Conservation (phyloP, 2,329 filamentous ascomycete genomes). For the Aspergillus neoniger region DNA sequence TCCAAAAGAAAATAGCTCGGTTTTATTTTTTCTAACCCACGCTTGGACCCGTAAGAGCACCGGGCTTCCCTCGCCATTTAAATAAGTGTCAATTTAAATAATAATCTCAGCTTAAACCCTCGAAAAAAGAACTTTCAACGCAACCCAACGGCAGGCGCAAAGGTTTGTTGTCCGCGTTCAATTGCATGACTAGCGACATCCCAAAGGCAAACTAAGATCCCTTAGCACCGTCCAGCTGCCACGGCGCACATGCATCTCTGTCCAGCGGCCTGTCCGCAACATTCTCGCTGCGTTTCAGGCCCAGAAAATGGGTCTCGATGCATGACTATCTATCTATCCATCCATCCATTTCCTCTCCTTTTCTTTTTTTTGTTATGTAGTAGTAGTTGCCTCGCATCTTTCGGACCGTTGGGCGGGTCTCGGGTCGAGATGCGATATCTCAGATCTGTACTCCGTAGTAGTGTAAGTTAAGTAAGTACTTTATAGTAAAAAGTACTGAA, state of each 20-base stretch:
- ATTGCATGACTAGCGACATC: neutral
- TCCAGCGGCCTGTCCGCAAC: neutral
- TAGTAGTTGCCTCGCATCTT: neutral
- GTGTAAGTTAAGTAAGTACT: too few relatives aligned
- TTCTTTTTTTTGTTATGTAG: too few relatives aligned
- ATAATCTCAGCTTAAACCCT: neutral
- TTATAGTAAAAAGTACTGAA: too few relatives aligned
- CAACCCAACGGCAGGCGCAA: neutral
- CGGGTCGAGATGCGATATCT: too few relatives aligned
- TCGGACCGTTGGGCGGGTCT: too few relatives aligned
- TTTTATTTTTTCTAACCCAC: neutral
- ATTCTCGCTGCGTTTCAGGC: neutral
- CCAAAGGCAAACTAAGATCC: neutral
- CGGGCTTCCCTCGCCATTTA: neutral
- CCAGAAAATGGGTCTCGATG: neutral
- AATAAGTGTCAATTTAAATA: neutral
- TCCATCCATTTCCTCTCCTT: too few relatives aligned
- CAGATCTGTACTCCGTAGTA: too few relatives aligned
- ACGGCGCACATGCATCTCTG: neutral
- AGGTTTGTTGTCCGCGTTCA: neutral
- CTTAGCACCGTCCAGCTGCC: neutral
- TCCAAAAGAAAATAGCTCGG: too few relatives aligned
- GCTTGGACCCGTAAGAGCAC: slow-evolving; percentile 6
- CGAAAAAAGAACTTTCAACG: neutral
- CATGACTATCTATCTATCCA: too few relatives aligned